A percentile compares a stretch with the other conserved stretches of the same genome.
phyloP scores from a whole-genome alignment of 2,329 filamentous ascomycete species.

The Xylariaceae sp. region DNA sequence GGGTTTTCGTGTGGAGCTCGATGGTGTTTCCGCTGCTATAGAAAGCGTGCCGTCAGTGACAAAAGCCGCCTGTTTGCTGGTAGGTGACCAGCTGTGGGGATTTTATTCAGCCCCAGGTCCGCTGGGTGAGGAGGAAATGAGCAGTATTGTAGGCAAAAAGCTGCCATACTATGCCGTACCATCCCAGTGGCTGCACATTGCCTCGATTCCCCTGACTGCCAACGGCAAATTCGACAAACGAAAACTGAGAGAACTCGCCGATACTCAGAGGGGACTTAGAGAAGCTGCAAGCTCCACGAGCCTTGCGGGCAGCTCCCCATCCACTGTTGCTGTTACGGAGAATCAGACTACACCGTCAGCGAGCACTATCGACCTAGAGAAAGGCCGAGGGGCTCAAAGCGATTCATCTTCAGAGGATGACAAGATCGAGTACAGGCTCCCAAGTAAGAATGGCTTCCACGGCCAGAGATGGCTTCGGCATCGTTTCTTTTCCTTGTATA shows the following conservation, averaged over 20 bases:
- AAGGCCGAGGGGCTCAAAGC: slow-evolving; percentile 28
- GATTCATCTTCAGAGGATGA: slow-evolving; percentile 23
- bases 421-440: slow-evolving; percentile 37
- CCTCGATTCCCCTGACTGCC: slow-evolving; percentile 54
- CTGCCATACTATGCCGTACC: slow-evolving; percentile 64
- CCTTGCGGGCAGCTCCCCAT: slow-evolving; percentile 26
- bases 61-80: slow-evolving; percentile 54
- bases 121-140: slow-evolving; percentile 46
- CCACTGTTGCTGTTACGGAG: slow-evolving; percentile 8
- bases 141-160: slow-evolving; percentile 47
- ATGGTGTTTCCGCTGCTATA: slow-evolving; percentile 59
- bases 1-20: slow-evolving; percentile 66
- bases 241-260: slow-evolving; percentile 46
- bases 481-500: slow-evolving; percentile 58
- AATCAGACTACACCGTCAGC: slow-evolving; percentile 5
- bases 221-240: slow-evolving; percentile 65
- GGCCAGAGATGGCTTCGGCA: slow-evolving; percentile 38
- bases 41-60: slow-evolving; percentile 52
- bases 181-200: slow-evolving; percentile 49
- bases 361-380: slow-evolving; percentile 31
- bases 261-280: slow-evolving; percentile 22
- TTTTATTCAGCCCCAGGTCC: slow-evolving; percentile 50
- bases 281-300: slow-evolving; percentile 19
- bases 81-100: slow-evolving; percentile 55
- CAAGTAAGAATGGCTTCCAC: slow-evolving; percentile 48